Evolutionary conservation across 2,329 filamentous ascomycete genomes (phyloP).

Genomic region (Colletotrichum shisoi): DNA sequence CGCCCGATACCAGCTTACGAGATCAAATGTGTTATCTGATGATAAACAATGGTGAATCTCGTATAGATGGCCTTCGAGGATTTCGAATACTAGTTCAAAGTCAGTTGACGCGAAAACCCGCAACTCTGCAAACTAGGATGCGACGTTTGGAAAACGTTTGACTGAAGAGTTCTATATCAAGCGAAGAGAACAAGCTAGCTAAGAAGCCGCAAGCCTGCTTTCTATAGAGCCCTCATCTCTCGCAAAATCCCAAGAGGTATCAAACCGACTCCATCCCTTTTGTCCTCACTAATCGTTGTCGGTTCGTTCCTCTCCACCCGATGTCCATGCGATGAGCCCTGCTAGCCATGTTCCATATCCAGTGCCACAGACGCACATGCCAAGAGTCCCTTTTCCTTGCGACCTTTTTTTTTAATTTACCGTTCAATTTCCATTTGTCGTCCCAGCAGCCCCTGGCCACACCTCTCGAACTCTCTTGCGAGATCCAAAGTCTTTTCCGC

Average conservation of each 20-base stretch:
- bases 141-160: background rate
- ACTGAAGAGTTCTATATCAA: background rate
- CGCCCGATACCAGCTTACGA: too few relatives aligned
- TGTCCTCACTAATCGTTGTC: background rate
- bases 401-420: too few relatives aligned
- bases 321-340: conserved; percentile 8
- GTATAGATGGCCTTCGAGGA: too few relatives aligned
- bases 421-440: background rate
- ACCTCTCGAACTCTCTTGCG: background rate
- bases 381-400: background rate
- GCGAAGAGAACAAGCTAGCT: background rate
- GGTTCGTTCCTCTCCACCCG: background rate
- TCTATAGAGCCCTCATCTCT: background rate
- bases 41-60: too few relatives aligned
- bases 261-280: background rate
- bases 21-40: too few relatives aligned
- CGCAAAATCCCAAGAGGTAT: background rate
- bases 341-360: conserved; percentile 2
- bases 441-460: background rate
- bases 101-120: background rate
- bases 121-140: background rate
- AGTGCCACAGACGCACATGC: background rate
- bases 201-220: background rate
- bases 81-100: too few relatives aligned
- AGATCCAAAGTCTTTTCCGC: background rate